Evolutionary conservation across 1,284 basidiomycete species (phyloP).

Genomic region (Retiboletus flavoniger): DNA sequence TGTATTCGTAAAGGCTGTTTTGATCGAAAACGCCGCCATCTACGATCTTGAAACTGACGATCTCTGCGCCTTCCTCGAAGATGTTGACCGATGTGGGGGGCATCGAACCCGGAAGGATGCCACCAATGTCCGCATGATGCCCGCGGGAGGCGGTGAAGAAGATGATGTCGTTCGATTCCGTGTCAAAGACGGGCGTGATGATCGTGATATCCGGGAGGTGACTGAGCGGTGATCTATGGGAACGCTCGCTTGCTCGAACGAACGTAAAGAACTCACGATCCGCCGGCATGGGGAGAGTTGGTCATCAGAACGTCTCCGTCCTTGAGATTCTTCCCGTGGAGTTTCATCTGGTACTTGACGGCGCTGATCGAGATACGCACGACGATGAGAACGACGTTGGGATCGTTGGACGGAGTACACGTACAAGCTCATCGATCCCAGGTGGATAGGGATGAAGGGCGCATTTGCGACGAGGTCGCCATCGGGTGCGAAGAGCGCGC

Average conservation of each 20-base stretch:
- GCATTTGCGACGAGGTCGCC: constrained; percentile 91
- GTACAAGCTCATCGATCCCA: constrained; percentile 83
- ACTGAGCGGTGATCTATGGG: constrained; percentile 24
- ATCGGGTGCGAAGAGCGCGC: constrained; percentile 87
- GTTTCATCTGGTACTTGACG: constrained; percentile 86
- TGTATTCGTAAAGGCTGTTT: constrained; percentile 71
- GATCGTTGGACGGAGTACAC: constrained; percentile 25
- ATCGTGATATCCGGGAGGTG: constrained; percentile 87
- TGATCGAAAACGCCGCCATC: constrained; percentile 78
- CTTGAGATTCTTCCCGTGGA: constrained; percentile 64
- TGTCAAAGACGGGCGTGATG: constrained; percentile 85
- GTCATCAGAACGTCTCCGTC: constrained; percentile 91
- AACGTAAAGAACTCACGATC: constrained; percentile 56
- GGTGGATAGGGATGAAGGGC: constrained; percentile 79
- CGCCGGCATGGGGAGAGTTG: constrained; percentile 86
- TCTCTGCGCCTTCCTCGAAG: constrained; percentile 92
- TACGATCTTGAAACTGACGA: constrained; percentile 93
- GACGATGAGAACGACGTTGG: constrained; percentile 9
- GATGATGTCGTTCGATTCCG: constrained; percentile 67
- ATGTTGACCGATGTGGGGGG: constrained; percentile 89
- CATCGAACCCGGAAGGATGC: constrained; percentile 88
- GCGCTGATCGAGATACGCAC: constrained; percentile 49
- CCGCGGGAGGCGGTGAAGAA: constrained; percentile 92
- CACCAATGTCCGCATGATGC: constrained; percentile 80
- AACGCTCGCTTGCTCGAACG: background rate